phyloP scores from a whole-genome alignment of 2,329 filamentous ascomycete genomes.

The Aspergillus tanneri region DNA sequence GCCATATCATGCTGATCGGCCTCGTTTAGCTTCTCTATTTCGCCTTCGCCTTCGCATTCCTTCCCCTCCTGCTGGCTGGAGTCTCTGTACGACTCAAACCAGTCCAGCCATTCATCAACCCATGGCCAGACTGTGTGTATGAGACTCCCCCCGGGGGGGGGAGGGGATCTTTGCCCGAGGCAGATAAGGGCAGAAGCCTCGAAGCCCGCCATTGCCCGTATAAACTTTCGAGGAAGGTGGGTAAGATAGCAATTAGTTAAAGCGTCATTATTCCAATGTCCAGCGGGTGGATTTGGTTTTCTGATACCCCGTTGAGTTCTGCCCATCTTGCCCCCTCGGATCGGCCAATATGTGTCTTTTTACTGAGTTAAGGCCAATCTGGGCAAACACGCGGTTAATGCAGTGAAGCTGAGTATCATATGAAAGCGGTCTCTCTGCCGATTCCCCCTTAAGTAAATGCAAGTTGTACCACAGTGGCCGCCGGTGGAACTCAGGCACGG shows the following conservation, averaged over 20 bases:
- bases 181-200: not conserved
- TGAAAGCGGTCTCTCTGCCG: not conserved
- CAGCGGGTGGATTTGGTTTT: not conserved
- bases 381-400: too few relatives aligned
- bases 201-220: not conserved
- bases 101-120: not conserved
- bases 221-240: not conserved
- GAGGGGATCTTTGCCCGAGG: not conserved
- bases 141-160: not conserved
- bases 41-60: not conserved
- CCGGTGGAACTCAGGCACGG: not conserved
- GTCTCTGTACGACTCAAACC: slow-evolving; percentile 2
- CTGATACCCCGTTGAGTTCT: not conserved
- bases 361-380: too few relatives aligned
- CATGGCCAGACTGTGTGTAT: not conserved
- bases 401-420: not conserved
- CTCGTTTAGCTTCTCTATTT: not conserved
- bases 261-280: not conserved
- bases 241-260: not conserved
- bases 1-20: not conserved
- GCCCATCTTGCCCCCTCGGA: not conserved
- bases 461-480: not conserved
- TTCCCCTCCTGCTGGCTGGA: not conserved
- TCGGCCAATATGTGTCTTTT: not conserved
- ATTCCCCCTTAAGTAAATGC: not conserved